These are phyloP conservation scores for Dactylellina sp. DNA, from an alignment of 2,329 filamentous ascomycete species.

Conservation along the genomic window DNA sequence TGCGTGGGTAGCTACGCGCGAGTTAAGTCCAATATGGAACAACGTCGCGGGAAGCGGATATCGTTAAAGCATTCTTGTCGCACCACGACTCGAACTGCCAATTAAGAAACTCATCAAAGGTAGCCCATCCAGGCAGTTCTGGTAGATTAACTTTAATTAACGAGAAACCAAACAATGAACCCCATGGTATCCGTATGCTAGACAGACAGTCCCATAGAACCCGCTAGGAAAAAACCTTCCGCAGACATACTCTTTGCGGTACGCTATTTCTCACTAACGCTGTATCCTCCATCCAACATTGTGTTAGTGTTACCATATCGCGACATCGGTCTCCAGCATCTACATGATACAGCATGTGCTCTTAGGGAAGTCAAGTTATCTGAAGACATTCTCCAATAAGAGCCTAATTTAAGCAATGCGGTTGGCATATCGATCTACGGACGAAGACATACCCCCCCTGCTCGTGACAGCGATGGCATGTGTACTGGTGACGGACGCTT, in stretches of 20 bases:
- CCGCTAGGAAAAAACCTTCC: slow-evolving; percentile 23
- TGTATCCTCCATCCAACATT: slow-evolving; percentile 25
- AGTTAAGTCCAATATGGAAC: too few relatives aligned
- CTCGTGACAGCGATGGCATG: slow-evolving; percentile 1
- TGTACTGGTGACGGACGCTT: slow-evolving; percentile 21
- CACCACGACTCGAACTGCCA: too few relatives aligned
- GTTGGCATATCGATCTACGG: slow-evolving; percentile 21
- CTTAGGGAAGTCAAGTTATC: neutral
- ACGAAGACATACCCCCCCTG: neutral
- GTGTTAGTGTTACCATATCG: slow-evolving; percentile 51
- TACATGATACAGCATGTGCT: slow-evolving; percentile 29
- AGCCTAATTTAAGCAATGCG: neutral
- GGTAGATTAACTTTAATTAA: neutral
- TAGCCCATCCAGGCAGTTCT: slow-evolving; percentile 1
- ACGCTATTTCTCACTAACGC: slow-evolving; percentile 4
- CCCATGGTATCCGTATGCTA: slow-evolving; percentile 1
- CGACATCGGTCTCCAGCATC: slow-evolving; percentile 42
- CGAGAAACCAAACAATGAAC: neutral
- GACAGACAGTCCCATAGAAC: neutral
- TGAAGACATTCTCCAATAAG: neutral
- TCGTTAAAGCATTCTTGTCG: slow-evolving; percentile 10
- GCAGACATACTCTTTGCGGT: slow-evolving; percentile 41
- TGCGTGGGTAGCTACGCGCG: neutral
- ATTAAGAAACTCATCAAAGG: too few relatives aligned
- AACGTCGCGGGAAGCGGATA: slow-evolving; percentile 25